phyloP scores from a whole-genome alignment of 2,329 filamentous ascomycete species.

The Teratosphaeria pseudoeucalypti region DNA sequence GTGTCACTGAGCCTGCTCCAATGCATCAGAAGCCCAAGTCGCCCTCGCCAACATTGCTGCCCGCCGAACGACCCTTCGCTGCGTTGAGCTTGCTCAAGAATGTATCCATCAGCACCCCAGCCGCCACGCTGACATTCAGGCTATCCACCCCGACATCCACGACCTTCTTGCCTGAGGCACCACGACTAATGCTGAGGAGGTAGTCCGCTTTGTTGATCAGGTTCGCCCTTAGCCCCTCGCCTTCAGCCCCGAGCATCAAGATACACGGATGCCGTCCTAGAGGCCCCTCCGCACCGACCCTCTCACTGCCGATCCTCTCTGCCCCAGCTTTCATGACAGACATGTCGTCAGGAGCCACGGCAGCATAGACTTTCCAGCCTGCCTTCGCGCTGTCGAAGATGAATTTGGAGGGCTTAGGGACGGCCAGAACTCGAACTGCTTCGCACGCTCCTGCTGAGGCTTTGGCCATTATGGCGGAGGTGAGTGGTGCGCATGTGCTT shows the following conservation, averaged over 20 bases:
- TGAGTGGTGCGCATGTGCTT: constrained; percentile 60
- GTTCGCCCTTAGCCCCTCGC: constrained; percentile 56
- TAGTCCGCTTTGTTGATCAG: constrained; percentile 57
- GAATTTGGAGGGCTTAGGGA: constrained; percentile 59
- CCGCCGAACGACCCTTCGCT: not conserved
- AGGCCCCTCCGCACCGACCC: constrained; percentile 14
- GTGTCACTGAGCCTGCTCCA: not conserved
- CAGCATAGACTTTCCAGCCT: constrained; percentile 78
- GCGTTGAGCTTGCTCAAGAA: constrained; percentile 36
- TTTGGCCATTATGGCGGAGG: constrained; percentile 70
- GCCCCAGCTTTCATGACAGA: not conserved
- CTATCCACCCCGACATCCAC: constrained; percentile 62
- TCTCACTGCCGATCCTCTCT: constrained; percentile 5
- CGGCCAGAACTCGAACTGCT: constrained; percentile 60
- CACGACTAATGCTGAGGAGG: constrained; percentile 47
- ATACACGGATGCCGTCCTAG: constrained; percentile 51
- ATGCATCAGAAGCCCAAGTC: not conserved
- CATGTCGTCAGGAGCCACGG: constrained; percentile 39
- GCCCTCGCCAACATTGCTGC: not conserved
- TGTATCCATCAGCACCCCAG: constrained; percentile 61
- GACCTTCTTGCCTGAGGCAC: constrained; percentile 4
- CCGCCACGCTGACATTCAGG: constrained; percentile 85
- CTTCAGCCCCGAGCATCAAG: constrained; percentile 75
- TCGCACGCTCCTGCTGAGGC: constrained; percentile 83
- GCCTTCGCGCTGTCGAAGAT: constrained; percentile 54